These are phyloP conservation scores for Ceratopteris richardii DNA, from an alignment of 75 land plant genomes.

Conservation along the genomic window DNA sequence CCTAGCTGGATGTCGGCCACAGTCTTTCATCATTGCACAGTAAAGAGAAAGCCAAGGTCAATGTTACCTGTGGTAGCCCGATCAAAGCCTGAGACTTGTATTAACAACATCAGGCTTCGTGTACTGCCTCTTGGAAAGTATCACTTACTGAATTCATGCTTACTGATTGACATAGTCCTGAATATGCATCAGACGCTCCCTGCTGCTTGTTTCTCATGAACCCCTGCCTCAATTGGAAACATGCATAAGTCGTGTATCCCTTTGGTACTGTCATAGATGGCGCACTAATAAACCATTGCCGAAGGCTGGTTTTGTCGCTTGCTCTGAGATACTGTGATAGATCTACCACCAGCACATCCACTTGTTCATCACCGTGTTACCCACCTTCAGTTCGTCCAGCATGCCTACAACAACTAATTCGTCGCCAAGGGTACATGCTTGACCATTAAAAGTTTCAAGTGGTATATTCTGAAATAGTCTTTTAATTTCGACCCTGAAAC, in stretches of 20 bases:
- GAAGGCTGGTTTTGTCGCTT: slow-evolving; percentile 48
- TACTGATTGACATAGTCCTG: slow-evolving; percentile 61
- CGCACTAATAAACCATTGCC: slow-evolving; percentile 54
- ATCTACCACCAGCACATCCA: slow-evolving; percentile 35
- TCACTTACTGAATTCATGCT: slow-evolving; percentile 68
- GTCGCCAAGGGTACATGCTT: too few species aligned
- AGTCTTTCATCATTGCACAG: too few species aligned
- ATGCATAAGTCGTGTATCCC: slow-evolving; percentile 53
- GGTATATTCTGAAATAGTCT: too few species aligned
- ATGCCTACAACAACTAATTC: too few species aligned
- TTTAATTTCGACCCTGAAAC: too few species aligned
- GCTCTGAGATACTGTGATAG: slow-evolving; percentile 49
- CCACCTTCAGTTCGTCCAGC: too few species aligned
- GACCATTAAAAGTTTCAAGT: too few species aligned
- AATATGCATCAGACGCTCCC: slow-evolving; percentile 41
- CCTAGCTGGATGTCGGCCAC: too few species aligned
- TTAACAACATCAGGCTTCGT: slow-evolving; percentile 78
- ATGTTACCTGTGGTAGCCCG: slow-evolving; percentile 51
- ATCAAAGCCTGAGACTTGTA: slow-evolving; percentile 64
- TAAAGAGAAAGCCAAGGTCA: slow-evolving; percentile 82
- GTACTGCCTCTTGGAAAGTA: slow-evolving; percentile 38
- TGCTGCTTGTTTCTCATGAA: slow-evolving; percentile 45
- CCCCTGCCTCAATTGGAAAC: slow-evolving; percentile 42
- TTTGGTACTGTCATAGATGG: slow-evolving; percentile 73
- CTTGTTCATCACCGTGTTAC: slow-evolving; percentile 13